Percentiles rank a stretch among this genome's conserved stretches.
Conservation (phyloP, 2,329 filamentous ascomycete genomes). For the Shiraia sp. region DNA sequence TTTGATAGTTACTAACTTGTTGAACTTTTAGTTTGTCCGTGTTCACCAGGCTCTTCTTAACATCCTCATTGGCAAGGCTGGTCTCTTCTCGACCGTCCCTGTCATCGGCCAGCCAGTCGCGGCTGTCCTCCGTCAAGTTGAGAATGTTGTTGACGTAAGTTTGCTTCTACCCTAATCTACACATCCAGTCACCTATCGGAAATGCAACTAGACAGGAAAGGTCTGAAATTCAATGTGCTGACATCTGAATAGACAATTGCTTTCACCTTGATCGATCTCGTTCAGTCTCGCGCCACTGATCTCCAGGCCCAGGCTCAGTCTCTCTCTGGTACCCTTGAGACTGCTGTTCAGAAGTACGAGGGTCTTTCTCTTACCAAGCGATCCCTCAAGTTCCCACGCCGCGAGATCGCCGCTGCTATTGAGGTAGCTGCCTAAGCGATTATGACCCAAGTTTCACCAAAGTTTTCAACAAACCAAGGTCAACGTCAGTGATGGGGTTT, state of each 20-base stretch:
- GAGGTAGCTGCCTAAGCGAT: no score
- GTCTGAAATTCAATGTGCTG: not conserved
- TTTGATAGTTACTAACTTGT: not conserved
- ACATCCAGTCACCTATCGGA: no score
- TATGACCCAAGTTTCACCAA: no score
- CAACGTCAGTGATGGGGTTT: no score
- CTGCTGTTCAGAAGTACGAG: not conserved
- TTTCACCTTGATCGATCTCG: constrained; percentile 5
- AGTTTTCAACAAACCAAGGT: no score
- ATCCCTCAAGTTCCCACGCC: not conserved
- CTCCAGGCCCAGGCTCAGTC: constrained; percentile 1
- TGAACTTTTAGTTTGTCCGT: constrained; percentile 13
- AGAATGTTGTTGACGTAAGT: constrained; percentile 20
- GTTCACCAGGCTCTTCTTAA: constrained; percentile 21
- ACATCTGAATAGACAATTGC: constrained; percentile 3
- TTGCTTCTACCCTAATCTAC: not conserved
- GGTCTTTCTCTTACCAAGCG: not conserved
- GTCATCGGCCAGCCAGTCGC: constrained; percentile 15
- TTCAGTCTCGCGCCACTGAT: constrained; percentile 7
- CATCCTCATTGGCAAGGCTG: constrained; percentile 20
- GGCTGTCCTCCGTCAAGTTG: constrained; percentile 15
- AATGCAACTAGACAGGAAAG: no score
- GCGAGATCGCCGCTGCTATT: not conserved
- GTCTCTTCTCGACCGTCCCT: constrained; percentile 13
- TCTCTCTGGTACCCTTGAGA: not conserved